Percentiles rank a stretch among this genome's conserved stretches.
phyloP scores from a whole-genome alignment of 2,329 filamentous ascomycete species.

The Trichoderma sp. region DNA sequence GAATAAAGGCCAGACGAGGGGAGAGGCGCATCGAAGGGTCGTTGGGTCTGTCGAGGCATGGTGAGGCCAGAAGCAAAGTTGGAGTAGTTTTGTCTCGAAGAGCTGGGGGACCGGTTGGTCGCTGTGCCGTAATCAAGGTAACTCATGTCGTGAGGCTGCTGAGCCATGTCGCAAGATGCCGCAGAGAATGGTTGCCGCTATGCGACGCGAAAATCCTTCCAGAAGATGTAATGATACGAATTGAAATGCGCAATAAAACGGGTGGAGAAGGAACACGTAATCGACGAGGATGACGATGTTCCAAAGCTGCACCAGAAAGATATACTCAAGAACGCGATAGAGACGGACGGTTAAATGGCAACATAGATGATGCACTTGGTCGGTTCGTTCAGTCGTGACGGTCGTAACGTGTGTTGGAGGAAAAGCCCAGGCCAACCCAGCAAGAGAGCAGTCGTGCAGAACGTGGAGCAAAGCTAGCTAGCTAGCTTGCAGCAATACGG shows the following conservation, averaged over 20 bases:
- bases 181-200: constrained; percentile 26
- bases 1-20: constrained; percentile 63
- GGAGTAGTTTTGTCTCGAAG: constrained; percentile 59
- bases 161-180: constrained; percentile 35
- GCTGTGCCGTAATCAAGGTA: constrained; percentile 66
- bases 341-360: constrained; percentile 8
- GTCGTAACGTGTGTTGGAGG: constrained; percentile 16
- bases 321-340: constrained; percentile 15
- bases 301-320: background rate
- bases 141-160: constrained; percentile 58
- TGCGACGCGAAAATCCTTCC: constrained; percentile 26
- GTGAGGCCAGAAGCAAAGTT: constrained; percentile 49
- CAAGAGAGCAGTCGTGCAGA: constrained; percentile 8
- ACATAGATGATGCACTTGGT: constrained; percentile 17
- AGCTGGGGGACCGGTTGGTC: constrained; percentile 65
- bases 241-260: constrained; percentile 14
- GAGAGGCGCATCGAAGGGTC: constrained; percentile 73
- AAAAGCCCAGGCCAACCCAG: background rate
- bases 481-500: background rate
- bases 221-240: background rate
- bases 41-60: constrained; percentile 56
- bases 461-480: background rate
- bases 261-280: constrained; percentile 9
- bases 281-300: background rate
- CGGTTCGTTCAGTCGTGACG: constrained; percentile 21